Conservation (phyloP, 345 rosid species). For the Populus pruinosa region DNA sequence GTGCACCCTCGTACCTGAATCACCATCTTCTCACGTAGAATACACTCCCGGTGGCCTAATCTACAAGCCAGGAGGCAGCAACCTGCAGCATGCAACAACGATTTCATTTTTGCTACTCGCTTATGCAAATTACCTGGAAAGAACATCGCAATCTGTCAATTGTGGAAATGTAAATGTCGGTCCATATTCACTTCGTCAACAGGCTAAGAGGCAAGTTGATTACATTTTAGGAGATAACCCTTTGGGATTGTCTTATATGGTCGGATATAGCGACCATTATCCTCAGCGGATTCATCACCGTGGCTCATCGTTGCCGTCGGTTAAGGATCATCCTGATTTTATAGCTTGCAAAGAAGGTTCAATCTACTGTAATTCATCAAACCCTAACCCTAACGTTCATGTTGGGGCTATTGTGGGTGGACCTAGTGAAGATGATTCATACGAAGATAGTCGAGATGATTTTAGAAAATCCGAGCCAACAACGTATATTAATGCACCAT, state of each 20-base stretch:
- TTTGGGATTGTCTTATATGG: constrained; percentile 80
- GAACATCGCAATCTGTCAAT: constrained; percentile 53
- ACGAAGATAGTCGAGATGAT: constrained; percentile 62
- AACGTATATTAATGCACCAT: constrained; percentile 92
- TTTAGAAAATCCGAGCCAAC: constrained; percentile 87
- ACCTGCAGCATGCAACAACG: constrained; percentile 86
- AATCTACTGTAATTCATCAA: constrained; percentile 55
- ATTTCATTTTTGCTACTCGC: constrained; percentile 83
- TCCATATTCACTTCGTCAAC: constrained; percentile 60
- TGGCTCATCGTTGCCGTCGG: constrained; percentile 76
- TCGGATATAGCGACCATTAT: constrained; percentile 66
- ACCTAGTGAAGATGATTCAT: constrained; percentile 67
- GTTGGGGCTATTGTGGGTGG: constrained; percentile 92
- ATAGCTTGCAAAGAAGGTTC: constrained; percentile 80
- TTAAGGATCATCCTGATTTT: constrained; percentile 52
- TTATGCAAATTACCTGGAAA: constrained; percentile 72
- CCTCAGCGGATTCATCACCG: constrained; percentile 92
- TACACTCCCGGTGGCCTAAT: constrained; percentile 85
- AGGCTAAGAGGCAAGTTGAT: constrained; percentile 83
- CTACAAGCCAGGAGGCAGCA: constrained; percentile 97
- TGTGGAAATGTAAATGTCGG: constrained; percentile 52
- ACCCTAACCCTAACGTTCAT: constrained; percentile 67
- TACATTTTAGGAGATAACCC: constrained; percentile 94
- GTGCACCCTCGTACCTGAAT: constrained; percentile 78
- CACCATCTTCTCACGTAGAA: constrained; percentile 63